Evolutionary conservation across 768 basidiomycete species (phyloP).

Genomic region (Suillus spraguei): DNA sequence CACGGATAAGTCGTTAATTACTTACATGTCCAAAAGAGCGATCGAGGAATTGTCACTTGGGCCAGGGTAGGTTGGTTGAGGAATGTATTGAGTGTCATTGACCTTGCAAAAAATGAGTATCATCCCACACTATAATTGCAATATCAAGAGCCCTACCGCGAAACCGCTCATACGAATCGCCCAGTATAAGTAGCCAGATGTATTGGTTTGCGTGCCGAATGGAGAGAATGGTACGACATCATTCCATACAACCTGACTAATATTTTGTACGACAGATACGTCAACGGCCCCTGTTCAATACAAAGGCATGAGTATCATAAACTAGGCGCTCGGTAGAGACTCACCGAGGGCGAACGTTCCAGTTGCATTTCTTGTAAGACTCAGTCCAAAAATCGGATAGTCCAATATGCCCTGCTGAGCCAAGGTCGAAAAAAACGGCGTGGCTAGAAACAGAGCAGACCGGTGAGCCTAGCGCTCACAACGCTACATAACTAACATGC

Average conservation of each 20-base stretch:
- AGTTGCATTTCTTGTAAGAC: conserved; percentile 56
- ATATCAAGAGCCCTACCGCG: conserved; percentile 41
- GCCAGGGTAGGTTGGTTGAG: conserved; percentile 65
- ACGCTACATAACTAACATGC: conserved; percentile 38
- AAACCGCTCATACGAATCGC: conserved; percentile 60
- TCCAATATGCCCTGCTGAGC: conserved; percentile 64
- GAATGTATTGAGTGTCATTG: conserved; percentile 52
- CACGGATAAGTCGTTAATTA: conserved; percentile 15
- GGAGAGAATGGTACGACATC: conserved; percentile 76
- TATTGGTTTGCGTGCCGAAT: conserved; percentile 53
- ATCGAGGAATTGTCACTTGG: conserved; percentile 57
- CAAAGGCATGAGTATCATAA: background rate
- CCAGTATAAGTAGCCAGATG: conserved; percentile 79
- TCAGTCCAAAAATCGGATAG: conserved; percentile 79
- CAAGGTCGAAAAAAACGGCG: conserved; percentile 66
- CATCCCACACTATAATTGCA: background rate
- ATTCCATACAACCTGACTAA: conserved; percentile 68
- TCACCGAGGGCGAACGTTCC: conserved; percentile 70
- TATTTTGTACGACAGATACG: conserved; percentile 62
- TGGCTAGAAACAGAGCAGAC: conserved; percentile 43
- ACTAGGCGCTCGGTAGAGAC: background rate
- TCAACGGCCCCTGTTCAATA: conserved; percentile 72
- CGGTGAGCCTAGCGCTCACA: background rate
- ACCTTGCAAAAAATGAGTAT: conserved; percentile 42
- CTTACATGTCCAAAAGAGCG: conserved; percentile 76